Evolutionary conservation across 495 filamentous ascomycete genomes (phyloP), one percentile per base, ranked within the genome.

Genomic region (Terfezia claveryi): DNA sequence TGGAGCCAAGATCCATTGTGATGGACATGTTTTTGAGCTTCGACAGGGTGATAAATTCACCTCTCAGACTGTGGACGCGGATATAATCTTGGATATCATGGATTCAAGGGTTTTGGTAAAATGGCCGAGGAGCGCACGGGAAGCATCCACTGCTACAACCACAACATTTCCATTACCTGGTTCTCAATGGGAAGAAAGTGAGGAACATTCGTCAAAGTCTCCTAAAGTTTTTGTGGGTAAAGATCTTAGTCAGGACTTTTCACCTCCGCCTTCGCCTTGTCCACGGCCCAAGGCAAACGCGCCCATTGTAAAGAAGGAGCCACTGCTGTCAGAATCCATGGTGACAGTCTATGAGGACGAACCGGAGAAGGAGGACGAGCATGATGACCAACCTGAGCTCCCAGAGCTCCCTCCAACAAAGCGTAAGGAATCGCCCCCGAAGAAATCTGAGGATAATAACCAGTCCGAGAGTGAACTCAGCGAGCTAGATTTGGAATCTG

Each of bases 21-120:
- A 87, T 68, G 88, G 88, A 23, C 80, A 80, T 61, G 82, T 82
- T 36, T 91, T 82, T 73, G 85, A 92, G 58, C 66, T 98, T 68
- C 73, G 71, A 50, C 95, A 93, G 70, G 87, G 82, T 8, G 87
- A 93, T 67, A 81, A 78, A 32, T 98, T 94, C 68, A 82, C 80
- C 27, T 93, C 88, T 54, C 85, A 93, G 68, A 88, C 85, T 46
- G 87, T 89, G 65, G 74, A 80, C 63, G 81, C 80, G 37, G 86
- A 94, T 64, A 88, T 98, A 63, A 92, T 98, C 82, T 71, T 96
- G 55, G 87, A 96, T 70, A 87, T 95, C 36, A 85, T 92, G 55
- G 87, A 95, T 61, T 81, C 89, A 52, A 79, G 91, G 50, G 87
- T 95, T 8, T 69, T 93, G 66, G 68, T 98, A 52, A 76, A 77